A percentile compares a stretch with the other conserved stretches of the same genome.
Evolutionary conservation across 208 protist genomes (phyloP).

Genomic region (Crithidia fasciculata): DNA sequence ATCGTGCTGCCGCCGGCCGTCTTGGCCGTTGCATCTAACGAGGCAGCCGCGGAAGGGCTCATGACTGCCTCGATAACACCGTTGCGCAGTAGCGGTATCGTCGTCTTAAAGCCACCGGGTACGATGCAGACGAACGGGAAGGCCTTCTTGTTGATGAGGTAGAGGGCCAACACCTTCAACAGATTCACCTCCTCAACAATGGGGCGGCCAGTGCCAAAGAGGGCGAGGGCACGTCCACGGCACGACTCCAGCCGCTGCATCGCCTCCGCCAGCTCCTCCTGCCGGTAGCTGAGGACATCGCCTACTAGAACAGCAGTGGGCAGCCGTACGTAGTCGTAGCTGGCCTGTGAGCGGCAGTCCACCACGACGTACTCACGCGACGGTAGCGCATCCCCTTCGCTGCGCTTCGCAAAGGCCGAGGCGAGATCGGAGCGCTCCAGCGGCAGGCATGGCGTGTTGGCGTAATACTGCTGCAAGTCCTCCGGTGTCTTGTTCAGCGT

Average conservation of each 20-base stretch:
- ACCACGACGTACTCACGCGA: conserved; percentile 80
- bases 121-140: conserved; percentile 84
- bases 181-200: conserved; percentile 89
- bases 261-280: conserved; percentile 39
- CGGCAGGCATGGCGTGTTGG: conserved; percentile 54
- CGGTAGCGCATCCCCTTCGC: conserved; percentile 11
- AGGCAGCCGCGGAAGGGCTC: conserved; percentile 20
- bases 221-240: conserved; percentile 63
- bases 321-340: conserved; percentile 86
- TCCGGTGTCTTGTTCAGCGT: conserved; percentile 57
- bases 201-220: conserved; percentile 77
- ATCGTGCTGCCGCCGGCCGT: background rate
- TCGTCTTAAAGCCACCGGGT: conserved; percentile 70
- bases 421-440: conserved; percentile 78
- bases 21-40: conserved; percentile 8
- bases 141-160: conserved; percentile 61
- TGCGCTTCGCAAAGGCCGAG: conserved; percentile 51
- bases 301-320: conserved; percentile 78
- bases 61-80: conserved; percentile 36
- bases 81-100: conserved; percentile 76
- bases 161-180: conserved; percentile 84
- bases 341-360: conserved; percentile 84
- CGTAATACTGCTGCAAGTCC: conserved; percentile 68
- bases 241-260: conserved; percentile 47
- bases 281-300: conserved; percentile 55